Evolutionary conservation across 108 stramenopile genomes (phyloP).

Genomic region (Nitzschia sp.): DNA sequence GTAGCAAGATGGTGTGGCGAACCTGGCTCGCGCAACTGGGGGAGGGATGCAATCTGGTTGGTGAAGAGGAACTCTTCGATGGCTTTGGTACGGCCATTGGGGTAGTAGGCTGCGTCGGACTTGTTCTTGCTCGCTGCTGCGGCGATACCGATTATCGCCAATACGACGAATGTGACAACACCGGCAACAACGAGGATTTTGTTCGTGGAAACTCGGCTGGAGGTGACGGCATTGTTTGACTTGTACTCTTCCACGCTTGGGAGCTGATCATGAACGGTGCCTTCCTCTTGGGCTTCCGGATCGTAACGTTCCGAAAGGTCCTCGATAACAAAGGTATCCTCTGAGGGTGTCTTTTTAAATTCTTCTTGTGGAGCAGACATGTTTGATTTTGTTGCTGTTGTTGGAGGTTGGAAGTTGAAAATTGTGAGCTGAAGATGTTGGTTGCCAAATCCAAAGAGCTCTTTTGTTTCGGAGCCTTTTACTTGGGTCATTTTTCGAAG

Average conservation of each 20-base stretch:
- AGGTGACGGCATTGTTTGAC: background rate
- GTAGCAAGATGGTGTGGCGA: slow-evolving; percentile 11
- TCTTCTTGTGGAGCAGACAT: too few species aligned
- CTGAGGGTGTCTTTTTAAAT: too few species aligned
- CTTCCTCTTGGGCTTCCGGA: too few species aligned
- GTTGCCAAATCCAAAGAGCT: too few species aligned
- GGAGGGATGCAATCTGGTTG: slow-evolving; percentile 1
- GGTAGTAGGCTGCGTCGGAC: background rate
- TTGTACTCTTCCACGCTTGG: slow-evolving; percentile 41
- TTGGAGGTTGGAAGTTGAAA: too few species aligned
- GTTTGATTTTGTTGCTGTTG: too few species aligned
- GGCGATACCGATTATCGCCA: slow-evolving; percentile 11
- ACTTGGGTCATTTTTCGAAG: too few species aligned
- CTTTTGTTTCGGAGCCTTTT: too few species aligned
- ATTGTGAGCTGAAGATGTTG: too few species aligned
- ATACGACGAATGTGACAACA: background rate
- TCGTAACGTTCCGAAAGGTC: too few species aligned
- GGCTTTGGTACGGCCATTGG: background rate
- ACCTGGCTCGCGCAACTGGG: slow-evolving; percentile 1
- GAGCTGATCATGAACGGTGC: slow-evolving; percentile 23
- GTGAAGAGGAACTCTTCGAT: slow-evolving; percentile 8
- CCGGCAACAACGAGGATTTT: background rate
- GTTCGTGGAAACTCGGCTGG: background rate
- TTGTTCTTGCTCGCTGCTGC: slow-evolving; percentile 3
- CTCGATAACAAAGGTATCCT: background rate